Evolutionary conservation across 257 asterid species (phyloP).

Genomic region (Ehretia macrophylla): DNA sequence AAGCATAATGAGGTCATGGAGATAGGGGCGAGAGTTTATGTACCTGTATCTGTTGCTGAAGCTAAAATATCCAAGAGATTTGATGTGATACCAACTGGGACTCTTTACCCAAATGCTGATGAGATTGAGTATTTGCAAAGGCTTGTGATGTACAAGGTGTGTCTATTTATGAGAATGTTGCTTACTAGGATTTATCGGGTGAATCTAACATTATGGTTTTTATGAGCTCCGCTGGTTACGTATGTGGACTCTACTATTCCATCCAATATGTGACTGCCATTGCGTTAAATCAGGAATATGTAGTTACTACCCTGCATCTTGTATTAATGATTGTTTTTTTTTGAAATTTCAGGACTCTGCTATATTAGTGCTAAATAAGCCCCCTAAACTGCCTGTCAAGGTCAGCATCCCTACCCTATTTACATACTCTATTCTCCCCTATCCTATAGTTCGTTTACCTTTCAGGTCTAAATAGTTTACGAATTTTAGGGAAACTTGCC

Average conservation of each 20-base stretch:
- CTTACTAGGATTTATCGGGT: neutral
- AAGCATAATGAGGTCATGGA: conserved; percentile 65
- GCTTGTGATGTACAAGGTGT: conserved; percentile 81
- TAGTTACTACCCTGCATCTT: conserved; percentile 3
- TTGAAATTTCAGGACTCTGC: conserved; percentile 71
- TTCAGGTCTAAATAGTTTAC: conserved; percentile 17
- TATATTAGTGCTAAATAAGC: conserved; percentile 77
- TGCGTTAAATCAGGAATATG: no score
- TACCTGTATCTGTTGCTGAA: conserved; percentile 77
- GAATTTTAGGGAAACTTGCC: conserved; percentile 58
- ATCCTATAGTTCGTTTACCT: conserved; percentile 1
- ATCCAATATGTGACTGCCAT: no score
- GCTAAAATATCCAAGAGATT: conserved; percentile 70
- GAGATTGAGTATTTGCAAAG: conserved; percentile 83
- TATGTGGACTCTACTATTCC: no score
- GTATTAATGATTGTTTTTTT: conserved; percentile 14
- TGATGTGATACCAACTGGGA: conserved; percentile 83
- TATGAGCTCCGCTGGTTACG: neutral
- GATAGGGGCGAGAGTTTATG: conserved; percentile 56
- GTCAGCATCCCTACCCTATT: conserved; percentile 31
- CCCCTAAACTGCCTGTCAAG: conserved; percentile 93
- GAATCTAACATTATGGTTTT: neutral
- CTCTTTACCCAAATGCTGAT: conserved; percentile 86
- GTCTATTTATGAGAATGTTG: conserved; percentile 10
- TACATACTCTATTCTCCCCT: conserved; percentile 1